Base-by-base conservation (phyloP, 164 flowering plant species). In the Nymphaea colorata region DNA sequence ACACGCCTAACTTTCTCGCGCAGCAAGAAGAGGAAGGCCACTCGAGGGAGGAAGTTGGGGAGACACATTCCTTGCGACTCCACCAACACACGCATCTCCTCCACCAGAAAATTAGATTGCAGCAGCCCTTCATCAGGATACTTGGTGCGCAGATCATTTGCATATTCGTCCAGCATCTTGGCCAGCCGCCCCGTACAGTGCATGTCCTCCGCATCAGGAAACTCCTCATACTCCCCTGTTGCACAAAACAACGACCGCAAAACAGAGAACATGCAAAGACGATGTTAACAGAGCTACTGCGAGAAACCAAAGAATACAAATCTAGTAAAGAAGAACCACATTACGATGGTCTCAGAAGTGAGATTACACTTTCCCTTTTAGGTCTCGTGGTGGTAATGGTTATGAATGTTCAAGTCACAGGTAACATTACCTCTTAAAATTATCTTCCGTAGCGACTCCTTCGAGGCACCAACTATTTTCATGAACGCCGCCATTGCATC, bases 201-300 rank as follows among this genome's bases (percentile, higher is more conserved):
- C 73, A 78, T 79, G 5, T 47, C 3, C 0, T 1, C 4, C 0
- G 78, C 82, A 2, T 74, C 71, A 2, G 78, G 79, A 62, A 67
- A 82, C 64, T 82, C 82, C 5, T 79, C 82, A 68, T 45, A 77
- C 15, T 82, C 82, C 0, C 82, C 82, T 51, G 36, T 25, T 25
- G 36, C 36, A 25, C 36, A 25, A 1, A 25, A 25, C 36, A 25
- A 25, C 36, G 36, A 25, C 36, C 0, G 1, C 36, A 25, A 25
- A 25, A 25, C 36, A 25, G 36, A 25, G 36, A 25, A 25, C 36
- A 25, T 25, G 36, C 36, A 25, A 25, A 1, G 36, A 25, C 36
- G 36, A 25, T 25, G 1, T 25, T 0, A 25, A 25, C 0, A 25
- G 36, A 25, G 0, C 36, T 25, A 25, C 36, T 25, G 36, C 0